Conservation (phyloP, 345 rosid genomes). For the Angophora floribunda region DNA sequence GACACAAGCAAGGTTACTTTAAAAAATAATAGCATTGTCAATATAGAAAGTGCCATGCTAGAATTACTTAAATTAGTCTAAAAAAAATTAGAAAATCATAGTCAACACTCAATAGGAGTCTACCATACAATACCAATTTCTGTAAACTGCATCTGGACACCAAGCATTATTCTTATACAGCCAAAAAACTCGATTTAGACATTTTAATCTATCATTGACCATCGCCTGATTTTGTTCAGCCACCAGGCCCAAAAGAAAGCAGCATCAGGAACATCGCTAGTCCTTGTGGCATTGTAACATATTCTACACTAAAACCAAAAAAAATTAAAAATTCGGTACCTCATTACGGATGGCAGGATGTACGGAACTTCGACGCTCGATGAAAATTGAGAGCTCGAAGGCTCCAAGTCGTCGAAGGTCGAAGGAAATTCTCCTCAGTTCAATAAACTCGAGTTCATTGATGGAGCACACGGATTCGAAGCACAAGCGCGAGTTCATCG, state of each 20-base stretch:
- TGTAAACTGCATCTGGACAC: not conserved
- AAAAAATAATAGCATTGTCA: too few relatives aligned
- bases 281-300: fast-evolving
- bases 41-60: too few relatives aligned
- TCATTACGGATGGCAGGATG: too few relatives aligned
- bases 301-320: too few relatives aligned
- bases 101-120: not conserved
- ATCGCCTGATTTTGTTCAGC: not conserved
- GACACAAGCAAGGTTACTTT: not conserved
- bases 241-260: not conserved
- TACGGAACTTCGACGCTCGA: too few relatives aligned
- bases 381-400: too few relatives aligned
- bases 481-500: not conserved
- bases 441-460: not conserved
- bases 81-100: not conserved
- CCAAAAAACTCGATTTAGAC: too few relatives aligned
- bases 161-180: not conserved
- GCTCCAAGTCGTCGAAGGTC: too few relatives aligned
- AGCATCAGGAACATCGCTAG: not conserved
- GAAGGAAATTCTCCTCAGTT: too few relatives aligned
- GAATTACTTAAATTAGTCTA: not conserved
- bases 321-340: too few relatives aligned
- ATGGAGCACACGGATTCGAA: not conserved
- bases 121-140: not conserved
- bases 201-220: not conserved